A percentile compares a stretch with the other conserved stretches of the same genome.
phyloP scores from a whole-genome alignment of 352 stramenopile species.

The Thalassiosira livingstoniorum region DNA sequence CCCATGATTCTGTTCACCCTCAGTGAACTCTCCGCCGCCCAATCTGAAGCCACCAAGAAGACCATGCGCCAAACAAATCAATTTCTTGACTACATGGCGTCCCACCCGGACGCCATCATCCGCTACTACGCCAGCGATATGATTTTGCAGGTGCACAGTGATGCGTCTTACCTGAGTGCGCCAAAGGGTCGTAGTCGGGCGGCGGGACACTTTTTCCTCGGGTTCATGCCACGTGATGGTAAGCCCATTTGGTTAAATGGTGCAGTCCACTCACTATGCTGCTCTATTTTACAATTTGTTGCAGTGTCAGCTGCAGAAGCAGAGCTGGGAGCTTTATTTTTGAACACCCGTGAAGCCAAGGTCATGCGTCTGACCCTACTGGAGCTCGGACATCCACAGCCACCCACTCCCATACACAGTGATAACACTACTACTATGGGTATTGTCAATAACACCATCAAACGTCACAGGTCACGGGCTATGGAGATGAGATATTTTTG shows the following conservation, averaged over 20 bases:
- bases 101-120: conserved; percentile 48
- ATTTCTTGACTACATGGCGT: conserved; percentile 50
- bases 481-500: conserved; percentile 13
- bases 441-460: conserved; percentile 19
- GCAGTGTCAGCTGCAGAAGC: too few relatives aligned
- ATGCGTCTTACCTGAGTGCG: conserved; percentile 44
- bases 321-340: too few relatives aligned
- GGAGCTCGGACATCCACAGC: conserved; percentile 16
- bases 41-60: background rate
- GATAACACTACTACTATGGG: conserved; percentile 13
- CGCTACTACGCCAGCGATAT: conserved; percentile 53
- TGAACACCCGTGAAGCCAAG: too few relatives aligned
- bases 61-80: background rate
- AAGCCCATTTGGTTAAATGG: too few relatives aligned
- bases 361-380: background rate
- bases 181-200: conserved; percentile 27
- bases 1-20: background rate
- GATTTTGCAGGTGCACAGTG: conserved; percentile 36
- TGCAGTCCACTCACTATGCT: too few relatives aligned
- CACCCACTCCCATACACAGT: conserved; percentile 10
- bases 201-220: conserved; percentile 40
- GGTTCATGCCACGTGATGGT: background rate
- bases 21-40: background rate
- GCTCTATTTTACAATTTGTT: too few relatives aligned
- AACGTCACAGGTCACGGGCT: background rate